These are phyloP conservation scores for Porcisia hertigi DNA, from an alignment of 208 protist genomes.

Conservation along the genomic window DNA sequence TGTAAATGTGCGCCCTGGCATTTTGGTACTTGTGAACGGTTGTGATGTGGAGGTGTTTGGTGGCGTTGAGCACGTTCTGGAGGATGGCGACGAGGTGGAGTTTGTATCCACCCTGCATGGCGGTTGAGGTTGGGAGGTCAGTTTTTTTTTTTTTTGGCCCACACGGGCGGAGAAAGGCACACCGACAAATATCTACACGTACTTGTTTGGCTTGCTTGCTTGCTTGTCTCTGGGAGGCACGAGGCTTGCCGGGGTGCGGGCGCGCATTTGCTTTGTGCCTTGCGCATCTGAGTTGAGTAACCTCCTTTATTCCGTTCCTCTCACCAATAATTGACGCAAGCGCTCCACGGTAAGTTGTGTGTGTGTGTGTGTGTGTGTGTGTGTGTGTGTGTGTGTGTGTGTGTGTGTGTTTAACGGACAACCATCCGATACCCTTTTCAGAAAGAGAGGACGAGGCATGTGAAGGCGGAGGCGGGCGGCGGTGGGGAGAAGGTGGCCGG, in stretches of 20 bases:
- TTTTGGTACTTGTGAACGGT: slow-evolving; percentile 93
- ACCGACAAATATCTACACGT: not conserved
- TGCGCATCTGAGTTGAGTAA: not conserved
- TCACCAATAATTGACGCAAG: too few relatives aligned
- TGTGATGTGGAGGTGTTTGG: slow-evolving; percentile 93
- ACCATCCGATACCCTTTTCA: too few relatives aligned
- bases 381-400: too few relatives aligned
- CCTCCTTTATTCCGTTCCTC: not conserved
- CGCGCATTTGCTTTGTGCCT: not conserved
- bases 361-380: too few relatives aligned
- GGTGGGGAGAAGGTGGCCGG: not conserved
- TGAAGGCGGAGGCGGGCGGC: too few relatives aligned
- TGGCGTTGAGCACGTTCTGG: slow-evolving; percentile 77
- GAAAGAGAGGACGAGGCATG: too few relatives aligned
- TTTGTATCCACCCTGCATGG: slow-evolving; percentile 96
- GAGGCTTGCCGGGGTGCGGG: not conserved
- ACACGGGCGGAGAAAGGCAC: not conserved
- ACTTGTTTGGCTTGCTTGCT: too few relatives aligned
- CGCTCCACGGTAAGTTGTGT: too few relatives aligned
- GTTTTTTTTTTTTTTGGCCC: too few relatives aligned
- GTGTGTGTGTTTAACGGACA: too few relatives aligned
- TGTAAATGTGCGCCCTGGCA: slow-evolving; percentile 82
- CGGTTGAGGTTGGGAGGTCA: slow-evolving; percentile 48
- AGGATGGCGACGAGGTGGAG: slow-evolving; percentile 86
- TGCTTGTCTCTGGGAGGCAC: not conserved